Evolutionary conservation across 768 basidiomycete genomes (phyloP), one percentile per base, ranked within the genome.

Genomic region (Lactarius hengduanensis): DNA sequence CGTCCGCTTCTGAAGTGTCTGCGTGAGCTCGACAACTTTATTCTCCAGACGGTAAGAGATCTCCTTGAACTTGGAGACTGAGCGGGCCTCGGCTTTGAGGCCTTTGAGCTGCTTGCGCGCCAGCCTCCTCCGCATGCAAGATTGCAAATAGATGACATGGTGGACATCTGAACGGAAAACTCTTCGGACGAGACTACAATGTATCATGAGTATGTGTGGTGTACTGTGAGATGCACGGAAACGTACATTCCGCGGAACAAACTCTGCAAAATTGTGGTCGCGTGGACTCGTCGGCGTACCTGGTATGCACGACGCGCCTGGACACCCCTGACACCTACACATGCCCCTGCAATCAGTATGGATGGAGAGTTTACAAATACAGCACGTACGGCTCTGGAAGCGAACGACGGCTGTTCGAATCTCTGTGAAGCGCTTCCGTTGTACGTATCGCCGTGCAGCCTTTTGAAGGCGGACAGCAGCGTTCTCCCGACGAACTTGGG

Each of bases 11-110:
- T 98, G 97, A 15, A 99, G 84, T 18, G 80, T 87, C 75, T 99
- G 97, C 0, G 97, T 98, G 68, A 99, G 89, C 75, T 98, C 96
- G 65, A 99, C 94, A 54, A 99, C 97, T 79, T 98, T 99, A 83
- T 98, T 99, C 80, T 99, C 97, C 63, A 99, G 83, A 71, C 86
- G 88, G 74, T 98, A 98, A 0, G 96, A 98, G 71, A 96, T 97
- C 78, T 97, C 95, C 80, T 97, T 98, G 86, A 96, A 98, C 75
- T 95, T 97, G 71, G 92, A 91, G 34, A 96, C 96, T 1, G 97
- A 98, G 60, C 95, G 93, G 7, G 97, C 97, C 77, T 99, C 97
- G 9, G 89, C 85, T 73, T 84, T 89, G 69, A 99, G 85, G 11
- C 79, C 80, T 72, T 90, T 91, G 69, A 99, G 85, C 74, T 98